phyloP scores from a whole-genome alignment of 352 stramenopile species.

The Phytopythium helicoides region DNA sequence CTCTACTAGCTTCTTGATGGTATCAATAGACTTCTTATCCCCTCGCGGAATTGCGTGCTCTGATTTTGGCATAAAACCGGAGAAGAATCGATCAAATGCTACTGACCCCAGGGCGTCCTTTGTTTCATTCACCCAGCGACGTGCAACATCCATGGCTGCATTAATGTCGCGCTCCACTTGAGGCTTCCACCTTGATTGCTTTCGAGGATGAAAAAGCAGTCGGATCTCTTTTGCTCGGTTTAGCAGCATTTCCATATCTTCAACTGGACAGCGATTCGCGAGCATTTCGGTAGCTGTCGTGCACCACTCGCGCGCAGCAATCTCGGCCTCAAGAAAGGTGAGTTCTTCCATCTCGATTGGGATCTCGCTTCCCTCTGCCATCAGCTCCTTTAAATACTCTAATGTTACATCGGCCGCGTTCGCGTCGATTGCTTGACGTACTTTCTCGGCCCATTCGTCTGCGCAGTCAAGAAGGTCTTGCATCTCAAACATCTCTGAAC shows the following conservation, averaged over 20 bases:
- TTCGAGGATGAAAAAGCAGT: conserved; percentile 66
- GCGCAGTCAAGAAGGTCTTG: conserved; percentile 86
- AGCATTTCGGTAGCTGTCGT: conserved; percentile 51
- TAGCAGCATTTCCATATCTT: conserved; percentile 56
- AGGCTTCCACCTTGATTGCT: conserved; percentile 81
- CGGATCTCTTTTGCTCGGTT: conserved; percentile 73
- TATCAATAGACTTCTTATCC: conserved; percentile 47
- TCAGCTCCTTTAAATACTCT: conserved; percentile 68
- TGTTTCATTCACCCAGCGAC: conserved; percentile 75
- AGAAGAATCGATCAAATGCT: conserved; percentile 61
- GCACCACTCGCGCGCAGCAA: conserved; percentile 78
- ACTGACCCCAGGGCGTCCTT: conserved; percentile 58
- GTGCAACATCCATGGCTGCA: conserved; percentile 56
- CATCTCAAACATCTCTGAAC: conserved; percentile 87
- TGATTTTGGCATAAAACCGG: conserved; percentile 21
- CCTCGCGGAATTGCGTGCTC: conserved; percentile 8
- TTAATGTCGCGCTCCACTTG: conserved; percentile 81
- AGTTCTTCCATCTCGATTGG: conserved; percentile 89
- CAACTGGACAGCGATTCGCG: conserved; percentile 52
- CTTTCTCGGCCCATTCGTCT: conserved; percentile 78
- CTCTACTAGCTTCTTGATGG: conserved; percentile 59
- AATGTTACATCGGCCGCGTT: conserved; percentile 59
- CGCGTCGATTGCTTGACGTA: conserved; percentile 75
- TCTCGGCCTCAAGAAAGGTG: conserved; percentile 73
- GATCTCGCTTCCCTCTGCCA: conserved; percentile 81